Base-by-base conservation (phyloP, 2,329 filamentous ascomycete genomes). In the Chalara sp. region DNA sequence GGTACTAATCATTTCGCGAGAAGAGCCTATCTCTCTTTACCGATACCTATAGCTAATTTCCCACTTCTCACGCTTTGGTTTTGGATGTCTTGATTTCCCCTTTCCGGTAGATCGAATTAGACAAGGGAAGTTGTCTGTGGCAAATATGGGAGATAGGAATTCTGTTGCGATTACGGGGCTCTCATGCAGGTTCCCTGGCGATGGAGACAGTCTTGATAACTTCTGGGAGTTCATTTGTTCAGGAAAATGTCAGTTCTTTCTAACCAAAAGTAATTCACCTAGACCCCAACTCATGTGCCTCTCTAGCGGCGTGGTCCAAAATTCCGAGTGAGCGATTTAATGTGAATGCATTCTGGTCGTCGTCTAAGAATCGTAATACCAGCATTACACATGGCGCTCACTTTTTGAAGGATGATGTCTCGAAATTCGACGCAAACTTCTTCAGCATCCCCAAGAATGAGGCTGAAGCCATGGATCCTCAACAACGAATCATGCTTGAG, bases 401-500 rank as follows among this genome's bases (percentile, higher is more conserved):
- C 29, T 47, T 47, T 30, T 12, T 47, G 5, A 37, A 21, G 30
- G 32, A 47, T 6, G 32, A 37, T 30, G 1, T 39, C 5, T 11
- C 32, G 1, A 4, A 5, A 8, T 47, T 47, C 32, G 45, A 47
- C 13, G 11, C 31, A 7, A 4, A 12, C 4, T 47, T 47, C n/a
- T 47, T 47, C 5, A 30, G 21, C 6, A 29, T 47, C 4, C 13
- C 6, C 5, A 6, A 10, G n/a, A 4, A 11, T 4, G 45, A 47
- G 3, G 45, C 32, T 7, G 39, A 21, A 30, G 21, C 45, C 3
- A 58, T 67, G 49, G 68, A 70, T 53, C 66, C n/a, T 6, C 54
- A 58, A 29, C 59, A 61, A 37, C 48, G 59, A 29, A 40, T 58
- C n/a, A 30, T 57, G 4, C 35, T 61, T 1, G 59, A 61, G 45